Conservation (phyloP, 768 basidiomycete genomes). For the Dioszegia hungarica region DNA sequence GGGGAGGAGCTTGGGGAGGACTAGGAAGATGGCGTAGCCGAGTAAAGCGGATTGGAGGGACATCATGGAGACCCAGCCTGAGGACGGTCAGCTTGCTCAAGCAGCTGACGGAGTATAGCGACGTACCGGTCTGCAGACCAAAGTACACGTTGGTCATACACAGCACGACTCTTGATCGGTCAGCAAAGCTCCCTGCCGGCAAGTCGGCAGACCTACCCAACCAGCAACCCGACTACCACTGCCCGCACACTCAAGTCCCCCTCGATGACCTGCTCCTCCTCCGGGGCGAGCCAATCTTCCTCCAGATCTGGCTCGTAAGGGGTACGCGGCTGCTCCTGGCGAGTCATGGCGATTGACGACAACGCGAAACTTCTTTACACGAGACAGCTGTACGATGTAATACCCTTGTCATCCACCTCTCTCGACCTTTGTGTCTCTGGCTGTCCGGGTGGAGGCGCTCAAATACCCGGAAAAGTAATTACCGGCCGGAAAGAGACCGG, state of each 20-base stretch:
- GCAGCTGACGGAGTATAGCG: conserved; percentile 78
- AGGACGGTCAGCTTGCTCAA: too few species aligned
- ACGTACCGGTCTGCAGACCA: conserved; percentile 49
- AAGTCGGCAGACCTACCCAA: conserved; percentile 54
- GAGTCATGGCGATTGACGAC: too few species aligned
- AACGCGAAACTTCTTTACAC: too few species aligned
- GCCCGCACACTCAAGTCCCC: conserved; percentile 54
- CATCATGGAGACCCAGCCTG: conserved; percentile 58
- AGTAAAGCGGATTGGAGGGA: conserved; percentile 90
- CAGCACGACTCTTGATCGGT: conserved; percentile 49
- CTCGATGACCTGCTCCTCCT: neutral
- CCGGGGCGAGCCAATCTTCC: neutral
- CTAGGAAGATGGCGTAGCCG: conserved; percentile 72
- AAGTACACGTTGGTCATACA: conserved; percentile 79
- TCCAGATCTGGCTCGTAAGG: neutral
- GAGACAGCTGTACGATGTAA: too few species aligned
- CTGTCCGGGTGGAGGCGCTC: too few species aligned
- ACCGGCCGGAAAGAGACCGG: too few species aligned
- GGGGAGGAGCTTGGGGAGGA: conserved; percentile 51
- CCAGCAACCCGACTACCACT: conserved; percentile 69
- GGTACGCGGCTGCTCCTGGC: neutral
- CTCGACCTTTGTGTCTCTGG: too few species aligned
- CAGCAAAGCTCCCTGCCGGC: conserved; percentile 4
- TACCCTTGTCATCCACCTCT: too few species aligned
- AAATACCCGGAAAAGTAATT: too few species aligned